Percentiles rank a stretch among this genome's conserved stretches.
These are phyloP conservation scores for Nakazawaea pomicola DNA, from an alignment of 805 yeast species.

Conservation along the genomic window DNA sequence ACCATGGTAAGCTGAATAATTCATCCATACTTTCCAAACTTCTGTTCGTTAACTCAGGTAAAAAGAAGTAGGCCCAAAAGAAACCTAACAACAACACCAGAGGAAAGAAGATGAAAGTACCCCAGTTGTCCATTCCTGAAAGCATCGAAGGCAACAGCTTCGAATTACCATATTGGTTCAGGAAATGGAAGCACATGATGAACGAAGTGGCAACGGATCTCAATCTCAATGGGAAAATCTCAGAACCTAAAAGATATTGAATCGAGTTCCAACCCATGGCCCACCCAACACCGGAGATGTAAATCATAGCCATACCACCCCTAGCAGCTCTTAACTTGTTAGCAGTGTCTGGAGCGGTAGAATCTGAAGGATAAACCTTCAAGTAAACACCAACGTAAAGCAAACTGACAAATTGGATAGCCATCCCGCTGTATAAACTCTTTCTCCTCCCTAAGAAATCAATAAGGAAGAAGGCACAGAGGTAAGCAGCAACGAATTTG, in stretches of 20 bases:
- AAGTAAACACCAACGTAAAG: slow-evolving; percentile 46
- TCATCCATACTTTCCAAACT: slow-evolving; percentile 49
- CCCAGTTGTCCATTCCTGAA: slow-evolving; percentile 37
- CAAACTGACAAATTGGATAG: slow-evolving; percentile 36
- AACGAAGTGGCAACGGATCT: slow-evolving; percentile 24
- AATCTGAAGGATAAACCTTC: slow-evolving; percentile 32
- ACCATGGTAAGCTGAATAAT: slow-evolving; percentile 52
- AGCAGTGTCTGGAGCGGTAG: slow-evolving; percentile 30
- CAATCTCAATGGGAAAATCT: slow-evolving; percentile 44
- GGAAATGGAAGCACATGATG: slow-evolving; percentile 52
- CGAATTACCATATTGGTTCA: slow-evolving; percentile 43
- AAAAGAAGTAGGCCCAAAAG: slow-evolving; percentile 41
- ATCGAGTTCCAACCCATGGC: slow-evolving; percentile 54
- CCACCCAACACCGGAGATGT: slow-evolving; percentile 51
- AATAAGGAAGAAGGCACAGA: slow-evolving; percentile 48
- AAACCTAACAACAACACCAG: slow-evolving; percentile 37
- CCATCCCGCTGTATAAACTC: slow-evolving; percentile 44
- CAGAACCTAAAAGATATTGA: slow-evolving; percentile 42
- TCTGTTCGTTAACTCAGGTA: slow-evolving; percentile 46
- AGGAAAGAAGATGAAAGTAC: slow-evolving; percentile 48
- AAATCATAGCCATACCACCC: slow-evolving; percentile 47
- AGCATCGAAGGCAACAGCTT: slow-evolving; percentile 48
- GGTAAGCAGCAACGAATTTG: slow-evolving; percentile 43
- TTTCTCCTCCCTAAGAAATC: slow-evolving; percentile 49
- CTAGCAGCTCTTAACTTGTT: slow-evolving; percentile 43